Percentiles rank a stretch among this genome's conserved stretches.
Evolutionary conservation across 2,329 filamentous ascomycete genomes (phyloP).

Genomic region (Aaosphaeria pasadenensis): DNA sequence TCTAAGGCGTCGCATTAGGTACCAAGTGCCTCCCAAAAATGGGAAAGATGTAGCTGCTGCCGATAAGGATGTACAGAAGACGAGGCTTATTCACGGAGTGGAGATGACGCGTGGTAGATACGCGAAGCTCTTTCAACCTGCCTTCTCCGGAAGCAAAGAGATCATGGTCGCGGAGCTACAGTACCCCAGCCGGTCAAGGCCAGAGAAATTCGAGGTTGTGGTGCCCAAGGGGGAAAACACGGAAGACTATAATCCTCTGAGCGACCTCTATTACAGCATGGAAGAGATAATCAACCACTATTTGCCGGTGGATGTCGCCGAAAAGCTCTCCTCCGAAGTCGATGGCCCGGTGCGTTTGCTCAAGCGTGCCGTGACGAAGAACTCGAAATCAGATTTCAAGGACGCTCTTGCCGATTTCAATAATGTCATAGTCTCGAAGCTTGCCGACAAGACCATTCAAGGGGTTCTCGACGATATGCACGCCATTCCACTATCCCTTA

Average conservation of each 20-base stretch:
- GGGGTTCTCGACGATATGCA: slow-evolving; percentile 68
- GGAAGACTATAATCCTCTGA: slow-evolving; percentile 57
- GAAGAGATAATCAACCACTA: slow-evolving; percentile 67
- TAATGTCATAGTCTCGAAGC: slow-evolving; percentile 60
- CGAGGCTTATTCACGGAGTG: slow-evolving; percentile 38
- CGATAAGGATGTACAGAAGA: slow-evolving; percentile 10
- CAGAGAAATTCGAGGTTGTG: slow-evolving; percentile 53
- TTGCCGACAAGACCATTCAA: slow-evolving; percentile 68
- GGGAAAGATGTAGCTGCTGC: slow-evolving; percentile 8
- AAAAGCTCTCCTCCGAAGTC: slow-evolving; percentile 67
- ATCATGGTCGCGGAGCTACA: slow-evolving; percentile 64
- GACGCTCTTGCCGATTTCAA: slow-evolving; percentile 77
- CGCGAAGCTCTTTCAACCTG: slow-evolving; percentile 50
- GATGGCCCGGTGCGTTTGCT: slow-evolving; percentile 74
- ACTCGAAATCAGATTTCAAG: slow-evolving; percentile 67
- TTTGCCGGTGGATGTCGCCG: slow-evolving; percentile 66
- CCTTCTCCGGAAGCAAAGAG: slow-evolving; percentile 45
- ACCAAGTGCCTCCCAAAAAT: slow-evolving; percentile 10
- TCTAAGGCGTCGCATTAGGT: slow-evolving; percentile 28
- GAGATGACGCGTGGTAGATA: slow-evolving; percentile 40
- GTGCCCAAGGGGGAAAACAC: slow-evolving; percentile 14
- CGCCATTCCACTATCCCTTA: slow-evolving; percentile 61
- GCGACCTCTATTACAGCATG: slow-evolving; percentile 66
- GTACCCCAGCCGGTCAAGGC: slow-evolving; percentile 73
- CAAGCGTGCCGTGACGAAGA: slow-evolving; percentile 68